Percentiles rank a stretch among this genome's conserved stretches.
These are phyloP conservation scores for Solanum peruvianum DNA, from an alignment of 257 asterid species.

Conservation along the genomic window DNA sequence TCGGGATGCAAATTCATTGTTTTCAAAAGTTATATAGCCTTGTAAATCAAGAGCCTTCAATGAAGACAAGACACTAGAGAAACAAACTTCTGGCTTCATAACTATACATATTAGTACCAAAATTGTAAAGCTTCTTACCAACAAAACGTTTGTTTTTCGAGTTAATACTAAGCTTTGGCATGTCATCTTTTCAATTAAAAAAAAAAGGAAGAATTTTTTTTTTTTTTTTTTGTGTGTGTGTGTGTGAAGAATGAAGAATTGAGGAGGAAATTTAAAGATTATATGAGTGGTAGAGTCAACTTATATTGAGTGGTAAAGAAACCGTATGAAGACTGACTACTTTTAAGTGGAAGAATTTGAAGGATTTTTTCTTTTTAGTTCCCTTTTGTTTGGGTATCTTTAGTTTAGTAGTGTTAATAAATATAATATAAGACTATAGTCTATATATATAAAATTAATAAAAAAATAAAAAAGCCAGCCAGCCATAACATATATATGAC, in stretches of 20 bases:
- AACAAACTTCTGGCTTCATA: conserved; percentile 20
- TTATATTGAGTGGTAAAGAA: conserved; percentile 28
- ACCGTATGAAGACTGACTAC: conserved; percentile 57
- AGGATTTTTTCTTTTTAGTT: conserved; percentile 10
- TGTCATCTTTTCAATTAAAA: conserved; percentile 2
- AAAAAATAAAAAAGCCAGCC: background rate
- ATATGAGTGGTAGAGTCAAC: conserved; percentile 47
- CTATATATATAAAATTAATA: background rate
- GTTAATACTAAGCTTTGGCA: background rate
- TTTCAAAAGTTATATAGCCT: conserved; percentile 46
- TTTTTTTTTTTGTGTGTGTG: background rate
- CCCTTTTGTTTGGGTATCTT: conserved; percentile 7
- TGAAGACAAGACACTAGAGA: conserved; percentile 20
- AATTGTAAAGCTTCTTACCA: conserved; percentile 17
- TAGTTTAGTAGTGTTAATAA: background rate
- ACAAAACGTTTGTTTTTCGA: conserved; percentile 19
- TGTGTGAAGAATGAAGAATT: conserved; percentile 3
- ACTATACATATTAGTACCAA: conserved; percentile 35
- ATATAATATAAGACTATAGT: background rate
- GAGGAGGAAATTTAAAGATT: conserved; percentile 41
- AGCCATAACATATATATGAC: conserved; percentile 18
- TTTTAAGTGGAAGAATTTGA: conserved; percentile 23
- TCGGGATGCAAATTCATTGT: conserved; percentile 55
- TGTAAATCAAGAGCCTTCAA: conserved; percentile 28
- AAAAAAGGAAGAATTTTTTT: background rate